A percentile compares a stretch with the other conserved stretches of the same genome.
Evolutionary conservation across 148 eudicot species (phyloP).

Genomic region (Vaccinium myrtillus): DNA sequence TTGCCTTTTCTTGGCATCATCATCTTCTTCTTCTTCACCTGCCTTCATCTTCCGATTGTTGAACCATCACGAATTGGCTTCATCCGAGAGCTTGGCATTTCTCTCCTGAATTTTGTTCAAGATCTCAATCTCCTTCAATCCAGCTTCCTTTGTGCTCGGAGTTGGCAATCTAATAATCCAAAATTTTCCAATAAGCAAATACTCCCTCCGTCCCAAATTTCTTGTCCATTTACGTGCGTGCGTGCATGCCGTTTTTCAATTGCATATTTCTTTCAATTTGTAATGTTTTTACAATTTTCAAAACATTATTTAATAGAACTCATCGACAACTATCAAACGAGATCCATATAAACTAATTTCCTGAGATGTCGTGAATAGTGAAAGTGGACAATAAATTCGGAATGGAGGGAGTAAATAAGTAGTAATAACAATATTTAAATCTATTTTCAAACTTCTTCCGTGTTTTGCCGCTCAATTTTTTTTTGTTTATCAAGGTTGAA

Average conservation of each 20-base stretch:
- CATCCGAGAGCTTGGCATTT: slow-evolving; percentile 57
- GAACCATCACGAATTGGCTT: slow-evolving; percentile 57
- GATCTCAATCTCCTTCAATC: slow-evolving; percentile 77
- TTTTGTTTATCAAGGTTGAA: slow-evolving; percentile 2
- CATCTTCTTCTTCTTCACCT: slow-evolving; percentile 40
- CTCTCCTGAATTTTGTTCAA: slow-evolving; percentile 86
- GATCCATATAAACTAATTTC: no score
- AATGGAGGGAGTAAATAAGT: background rate
- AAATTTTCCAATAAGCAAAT: background rate
- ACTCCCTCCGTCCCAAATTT: no score
- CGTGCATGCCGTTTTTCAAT: no score
- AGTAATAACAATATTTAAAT: background rate
- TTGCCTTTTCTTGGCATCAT: slow-evolving; percentile 75
- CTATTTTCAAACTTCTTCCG: background rate
- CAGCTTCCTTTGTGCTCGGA: slow-evolving; percentile 96
- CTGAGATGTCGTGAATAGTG: no score
- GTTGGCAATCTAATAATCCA: slow-evolving; percentile 20
- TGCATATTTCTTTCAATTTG: no score
- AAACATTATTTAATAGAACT: no score
- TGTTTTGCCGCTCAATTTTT: background rate
- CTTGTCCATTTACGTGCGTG: no score
- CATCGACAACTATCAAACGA: no score
- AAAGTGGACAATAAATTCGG: no score
- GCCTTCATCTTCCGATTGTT: slow-evolving; percentile 30
- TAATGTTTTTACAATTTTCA: no score